Conservation (phyloP, 2,329 filamentous ascomycete genomes). For the Xylariaceae sp. region DNA sequence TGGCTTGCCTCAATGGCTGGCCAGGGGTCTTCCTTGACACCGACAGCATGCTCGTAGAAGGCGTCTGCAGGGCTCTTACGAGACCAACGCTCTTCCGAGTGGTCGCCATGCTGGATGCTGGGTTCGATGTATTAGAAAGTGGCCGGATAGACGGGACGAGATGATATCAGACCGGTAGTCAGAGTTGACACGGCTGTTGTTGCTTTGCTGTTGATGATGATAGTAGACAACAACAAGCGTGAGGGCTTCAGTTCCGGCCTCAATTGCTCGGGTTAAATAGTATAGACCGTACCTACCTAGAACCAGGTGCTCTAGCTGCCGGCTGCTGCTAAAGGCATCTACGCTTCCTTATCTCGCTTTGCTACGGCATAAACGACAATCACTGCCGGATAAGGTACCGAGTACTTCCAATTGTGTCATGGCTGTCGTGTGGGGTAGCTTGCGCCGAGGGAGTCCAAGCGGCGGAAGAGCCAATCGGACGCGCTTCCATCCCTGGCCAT, state of each 20-base stretch:
- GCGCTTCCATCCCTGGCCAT: background rate
- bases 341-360: conserved; percentile 17
- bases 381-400: background rate
- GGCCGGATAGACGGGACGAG: background rate
- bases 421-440: conserved; percentile 10
- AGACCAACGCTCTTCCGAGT: conserved; percentile 25
- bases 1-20: conserved; percentile 13
- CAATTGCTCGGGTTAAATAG: background rate
- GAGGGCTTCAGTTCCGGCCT: background rate
- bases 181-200: background rate
- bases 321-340: background rate
- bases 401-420: background rate
- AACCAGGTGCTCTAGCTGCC: background rate
- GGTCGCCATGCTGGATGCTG: conserved; percentile 22
- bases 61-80: conserved; percentile 23
- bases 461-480: conserved; percentile 8
- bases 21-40: conserved; percentile 1
- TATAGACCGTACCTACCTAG: too few species aligned
- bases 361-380: conserved; percentile 21
- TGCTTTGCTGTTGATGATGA: too few species aligned
- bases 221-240: background rate
- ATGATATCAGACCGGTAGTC: background rate
- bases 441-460: background rate
- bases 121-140: background rate
- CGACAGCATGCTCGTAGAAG: conserved; percentile 13